Conservation (phyloP, 805 yeast species). For the Millerozyma acaciae region DNA sequence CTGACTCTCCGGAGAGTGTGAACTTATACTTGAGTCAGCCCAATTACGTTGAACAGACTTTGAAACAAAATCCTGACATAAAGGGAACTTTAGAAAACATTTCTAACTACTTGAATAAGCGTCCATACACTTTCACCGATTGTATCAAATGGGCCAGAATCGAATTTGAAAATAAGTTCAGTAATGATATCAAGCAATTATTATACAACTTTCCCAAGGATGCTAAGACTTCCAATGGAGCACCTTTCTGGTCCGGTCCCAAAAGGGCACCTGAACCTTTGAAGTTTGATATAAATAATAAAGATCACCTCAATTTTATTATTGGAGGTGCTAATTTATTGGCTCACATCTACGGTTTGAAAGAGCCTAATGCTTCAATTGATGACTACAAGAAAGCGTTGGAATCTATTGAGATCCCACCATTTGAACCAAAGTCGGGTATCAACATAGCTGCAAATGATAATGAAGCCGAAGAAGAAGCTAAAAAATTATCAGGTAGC, state of each 20-base stretch:
- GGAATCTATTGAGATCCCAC: constrained; percentile 36
- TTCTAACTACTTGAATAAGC: constrained; percentile 64
- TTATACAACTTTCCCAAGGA: constrained; percentile 93
- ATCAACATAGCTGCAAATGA: constrained; percentile 81
- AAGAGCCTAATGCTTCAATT: constrained; percentile 61
- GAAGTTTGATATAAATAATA: constrained; percentile 66
- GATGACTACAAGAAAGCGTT: constrained; percentile 55
- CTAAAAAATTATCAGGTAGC: constrained; percentile 32
- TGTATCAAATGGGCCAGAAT: constrained; percentile 93
- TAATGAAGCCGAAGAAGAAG: constrained; percentile 85
- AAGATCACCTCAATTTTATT: constrained; percentile 77
- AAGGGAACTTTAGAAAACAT: constrained; percentile 84
- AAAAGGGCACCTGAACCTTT: constrained; percentile 94
- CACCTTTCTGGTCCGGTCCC: constrained; percentile 97
- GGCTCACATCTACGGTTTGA: constrained; percentile 86
- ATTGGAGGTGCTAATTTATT: constrained; percentile 88
- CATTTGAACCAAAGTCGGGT: constrained; percentile 72
- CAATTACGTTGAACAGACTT: constrained; percentile 83
- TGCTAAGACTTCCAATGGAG: constrained; percentile 85
- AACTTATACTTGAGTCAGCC: constrained; percentile 89
- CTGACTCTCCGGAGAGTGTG: constrained; percentile 90
- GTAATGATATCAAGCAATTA: constrained; percentile 83
- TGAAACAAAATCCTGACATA: constrained; percentile 90
- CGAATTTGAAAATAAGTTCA: constrained; percentile 82
- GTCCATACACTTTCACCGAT: constrained; percentile 89